A percentile compares a stretch with the other conserved stretches of the same genome.
These are phyloP conservation scores for Xylaria sp. DNA, from an alignment of 2,329 filamentous ascomycete species.

Conservation along the genomic window DNA sequence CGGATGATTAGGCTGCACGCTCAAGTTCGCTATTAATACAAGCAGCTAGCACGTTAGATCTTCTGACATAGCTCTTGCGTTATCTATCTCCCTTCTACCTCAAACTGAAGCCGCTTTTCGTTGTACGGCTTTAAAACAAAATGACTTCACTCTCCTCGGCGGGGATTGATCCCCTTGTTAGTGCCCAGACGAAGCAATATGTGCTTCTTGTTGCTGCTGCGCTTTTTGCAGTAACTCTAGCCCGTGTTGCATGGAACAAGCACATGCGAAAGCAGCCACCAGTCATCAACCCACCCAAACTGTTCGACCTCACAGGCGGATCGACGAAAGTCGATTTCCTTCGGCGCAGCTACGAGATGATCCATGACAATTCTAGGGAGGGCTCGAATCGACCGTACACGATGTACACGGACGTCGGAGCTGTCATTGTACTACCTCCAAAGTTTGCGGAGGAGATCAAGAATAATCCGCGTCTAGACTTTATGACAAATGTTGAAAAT, in stretches of 20 bases:
- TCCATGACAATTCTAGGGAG: slow-evolving; percentile 4
- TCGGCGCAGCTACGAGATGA: slow-evolving; percentile 22
- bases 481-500: not conserved
- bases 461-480: slow-evolving; percentile 21
- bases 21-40: not conserved
- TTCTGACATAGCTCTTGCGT: not conserved
- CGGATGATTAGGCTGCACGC: not conserved
- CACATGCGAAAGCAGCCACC: slow-evolving; percentile 12
- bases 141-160: slow-evolving; percentile 14
- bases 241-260: slow-evolving; percentile 4
- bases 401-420: slow-evolving; percentile 17
- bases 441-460: slow-evolving; percentile 24
- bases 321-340: slow-evolving; percentile 25
- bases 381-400: slow-evolving; percentile 17
- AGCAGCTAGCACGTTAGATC: not conserved
- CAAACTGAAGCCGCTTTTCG: not conserved
- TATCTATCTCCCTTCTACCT: not conserved
- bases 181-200: slow-evolving; percentile 12
- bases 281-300: slow-evolving; percentile 16
- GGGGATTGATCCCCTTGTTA: not conserved
- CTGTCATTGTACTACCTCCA: slow-evolving; percentile 15
- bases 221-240: slow-evolving; percentile 8
- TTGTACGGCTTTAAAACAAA: not conserved
- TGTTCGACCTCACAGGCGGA: slow-evolving; percentile 18
- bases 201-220: slow-evolving; percentile 9